phyloP scores from a whole-genome alignment of 2,329 filamentous ascomycete genomes.

The Penicillium sp. region DNA sequence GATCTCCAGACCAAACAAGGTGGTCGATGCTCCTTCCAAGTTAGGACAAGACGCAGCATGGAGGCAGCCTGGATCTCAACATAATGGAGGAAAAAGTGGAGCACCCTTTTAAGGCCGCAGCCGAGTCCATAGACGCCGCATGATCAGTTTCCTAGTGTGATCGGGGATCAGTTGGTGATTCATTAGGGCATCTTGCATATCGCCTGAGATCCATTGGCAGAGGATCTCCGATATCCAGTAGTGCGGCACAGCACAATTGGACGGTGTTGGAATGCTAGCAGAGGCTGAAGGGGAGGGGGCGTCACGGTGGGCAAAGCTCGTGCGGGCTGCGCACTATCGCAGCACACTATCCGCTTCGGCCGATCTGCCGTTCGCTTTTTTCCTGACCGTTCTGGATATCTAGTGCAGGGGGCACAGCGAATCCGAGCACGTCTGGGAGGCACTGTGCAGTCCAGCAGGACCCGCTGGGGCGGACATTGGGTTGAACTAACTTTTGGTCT shows the following conservation, averaged over 20 bases:
- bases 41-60: slow-evolving; percentile 4
- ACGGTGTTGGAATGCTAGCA: not conserved
- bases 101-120: not conserved
- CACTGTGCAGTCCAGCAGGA: slow-evolving; percentile 22
- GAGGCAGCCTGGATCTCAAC: slow-evolving; percentile 6
- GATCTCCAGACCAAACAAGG: slow-evolving; percentile 1
- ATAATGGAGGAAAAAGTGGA: slow-evolving; percentile 3
- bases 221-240: slow-evolving; percentile 4
- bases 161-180: slow-evolving; percentile 25
- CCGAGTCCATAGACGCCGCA: not conserved
- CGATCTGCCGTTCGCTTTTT: slow-evolving; percentile 3
- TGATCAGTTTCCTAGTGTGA: not conserved
- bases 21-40: slow-evolving; percentile 10
- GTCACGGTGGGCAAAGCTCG: slow-evolving; percentile 7
- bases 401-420: slow-evolving; percentile 20
- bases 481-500: slow-evolving; percentile 5
- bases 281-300: not conserved
- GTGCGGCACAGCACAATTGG: not conserved
- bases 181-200: slow-evolving; percentile 25
- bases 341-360: slow-evolving; percentile 3
- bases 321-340: slow-evolving; percentile 17
- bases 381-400: slow-evolving; percentile 13
- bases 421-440: slow-evolving; percentile 14
- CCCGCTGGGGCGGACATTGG: slow-evolving; percentile 24
- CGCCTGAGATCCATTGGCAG: slow-evolving; percentile 13